Base-by-base conservation (phyloP, 2,329 filamentous ascomycete species). In the Talaromyces islandicus region DNA sequence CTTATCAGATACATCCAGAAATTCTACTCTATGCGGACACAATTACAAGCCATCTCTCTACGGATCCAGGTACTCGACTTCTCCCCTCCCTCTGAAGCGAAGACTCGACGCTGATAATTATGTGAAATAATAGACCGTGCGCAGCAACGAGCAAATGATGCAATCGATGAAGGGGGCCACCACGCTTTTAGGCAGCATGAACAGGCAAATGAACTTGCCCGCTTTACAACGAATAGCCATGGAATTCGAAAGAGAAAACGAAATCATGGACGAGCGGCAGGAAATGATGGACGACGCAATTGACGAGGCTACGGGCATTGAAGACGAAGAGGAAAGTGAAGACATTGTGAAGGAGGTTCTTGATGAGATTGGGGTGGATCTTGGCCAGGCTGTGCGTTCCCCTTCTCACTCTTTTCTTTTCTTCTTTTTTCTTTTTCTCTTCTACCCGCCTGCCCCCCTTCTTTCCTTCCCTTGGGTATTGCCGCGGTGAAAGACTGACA, bases 231-330 rank as follows among this genome's bases (percentile, higher is more conserved):
- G 93, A 60, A 99, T 99, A 72, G 93, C 94, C 21, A 96, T 97
- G 92, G 94, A 99, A 71, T 99, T 99, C 70, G 94, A 99, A 78
- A 88, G 91, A 69, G 94, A 99, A 77, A 99, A 97, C 77, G 94
- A 97, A 70, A 92, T 99, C 61, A 99, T 99, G 94, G 94, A 99
- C 68, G 92, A 97, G 77, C 85, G 94, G 65, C 92, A 97, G 75
- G 94, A 97, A 76, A 97, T 99, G 90, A 97, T 99, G 94, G 93
- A 97, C 72, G 94, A 97, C 75, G 93, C 92, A 21, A 94, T 99
- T 62, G 94, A 99, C 72, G 94, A 99, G 73, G 92, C 93, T 55
- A 97, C 94, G 69, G 94, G 95, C 25, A 81, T 96, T 41, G 86
- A 88, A 59, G 87, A 96, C 63, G 94, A 99, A 71, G 94, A 96